A percentile compares a stretch with the other conserved stretches of the same genome.
phyloP scores from a whole-genome alignment of 1,284 basidiomycete species.

The Papiliotrema flavescens region DNA sequence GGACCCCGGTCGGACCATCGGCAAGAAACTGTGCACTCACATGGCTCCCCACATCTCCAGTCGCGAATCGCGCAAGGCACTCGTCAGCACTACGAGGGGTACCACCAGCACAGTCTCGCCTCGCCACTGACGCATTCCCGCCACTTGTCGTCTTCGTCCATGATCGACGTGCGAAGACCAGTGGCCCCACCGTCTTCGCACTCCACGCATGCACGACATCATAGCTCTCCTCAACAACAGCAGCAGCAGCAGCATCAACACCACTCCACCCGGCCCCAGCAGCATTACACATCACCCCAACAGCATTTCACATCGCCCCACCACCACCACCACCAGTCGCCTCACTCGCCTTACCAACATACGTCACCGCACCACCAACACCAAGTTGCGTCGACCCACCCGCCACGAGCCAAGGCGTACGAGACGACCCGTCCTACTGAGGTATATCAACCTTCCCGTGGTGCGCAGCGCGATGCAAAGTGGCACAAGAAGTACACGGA shows the following conservation, averaged over 20 bases:
- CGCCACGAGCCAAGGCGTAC: not conserved
- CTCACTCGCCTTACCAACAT: not conserved
- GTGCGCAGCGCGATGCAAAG: conserved; percentile 33
- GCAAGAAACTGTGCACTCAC: too few species aligned
- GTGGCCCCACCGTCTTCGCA: not conserved
- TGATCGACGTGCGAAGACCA: too few species aligned
- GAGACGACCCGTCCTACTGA: conserved; percentile 3
- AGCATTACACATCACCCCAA: not conserved
- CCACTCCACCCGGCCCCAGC: not conserved
- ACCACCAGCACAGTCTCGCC: too few species aligned
- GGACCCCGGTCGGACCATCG: too few species aligned
- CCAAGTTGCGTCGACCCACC: not conserved
- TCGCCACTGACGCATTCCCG: too few species aligned
- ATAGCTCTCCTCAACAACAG: not conserved
- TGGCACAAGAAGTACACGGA: conserved; percentile 11
- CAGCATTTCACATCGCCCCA: not conserved
- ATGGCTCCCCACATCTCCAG: too few species aligned
- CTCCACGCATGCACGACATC: not conserved
- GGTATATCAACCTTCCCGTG: conserved; percentile 29
- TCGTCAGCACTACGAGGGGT: too few species aligned
- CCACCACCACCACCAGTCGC: not conserved
- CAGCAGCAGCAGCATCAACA: not conserved
- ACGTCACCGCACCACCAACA: not conserved
- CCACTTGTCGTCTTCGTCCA: too few species aligned
- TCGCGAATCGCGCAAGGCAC: too few species aligned